Evolutionary conservation across 352 stramenopile genomes (phyloP), one percentile per base, ranked within the genome.

Genomic region (Globisporangium apiculatum): DNA sequence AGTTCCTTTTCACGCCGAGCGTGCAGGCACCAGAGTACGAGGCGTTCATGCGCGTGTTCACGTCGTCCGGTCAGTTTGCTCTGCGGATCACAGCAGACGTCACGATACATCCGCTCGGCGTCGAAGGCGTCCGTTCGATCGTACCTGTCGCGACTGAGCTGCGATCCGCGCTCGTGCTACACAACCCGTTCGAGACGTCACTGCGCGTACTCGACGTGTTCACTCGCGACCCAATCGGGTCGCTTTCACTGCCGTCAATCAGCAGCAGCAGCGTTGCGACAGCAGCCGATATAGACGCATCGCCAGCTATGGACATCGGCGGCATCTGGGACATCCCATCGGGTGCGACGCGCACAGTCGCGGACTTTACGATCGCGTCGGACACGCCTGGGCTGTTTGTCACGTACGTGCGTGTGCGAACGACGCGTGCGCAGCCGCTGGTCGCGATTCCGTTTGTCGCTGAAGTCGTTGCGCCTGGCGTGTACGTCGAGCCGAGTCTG

Each of bases 151-250:
- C 67, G n/a, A 59, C 61, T 0, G 57, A 53, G 18, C 75, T 75
- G 40, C 61, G 67, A 31, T 51, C 75, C 31, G 60, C 61, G n/a
- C 53, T 89, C 46, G 24, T 57, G 8, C 60, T 89, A 58, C 47
- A 56, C 14, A 89, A 89, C 55, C 68, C 79, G 15, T 61, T 53
- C n/a, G 35, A 77, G 17, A 18, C 67, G 14, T 57, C 64, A 7
- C 55, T 89, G 48, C 73, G 69, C 37, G 62, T 89, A 18, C 68
- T 69, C 0, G 76, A 89, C 41, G 56, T 83, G 10, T 87, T 73
- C 18, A 61, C 71, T 12, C 49, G 72, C 10, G 69, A 87, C 47
- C 60, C 66, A 6, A 60, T 76, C 42, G 61, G 80, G 18, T 46
- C 72, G 35, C 41, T 87, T 31, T 31, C 24, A 31, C 24, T 31